A percentile compares a stretch with the other conserved stretches of the same genome.
Evolutionary conservation across 1,284 basidiomycete genomes (phyloP).

Genomic region (Rhodotorula sp.): DNA sequence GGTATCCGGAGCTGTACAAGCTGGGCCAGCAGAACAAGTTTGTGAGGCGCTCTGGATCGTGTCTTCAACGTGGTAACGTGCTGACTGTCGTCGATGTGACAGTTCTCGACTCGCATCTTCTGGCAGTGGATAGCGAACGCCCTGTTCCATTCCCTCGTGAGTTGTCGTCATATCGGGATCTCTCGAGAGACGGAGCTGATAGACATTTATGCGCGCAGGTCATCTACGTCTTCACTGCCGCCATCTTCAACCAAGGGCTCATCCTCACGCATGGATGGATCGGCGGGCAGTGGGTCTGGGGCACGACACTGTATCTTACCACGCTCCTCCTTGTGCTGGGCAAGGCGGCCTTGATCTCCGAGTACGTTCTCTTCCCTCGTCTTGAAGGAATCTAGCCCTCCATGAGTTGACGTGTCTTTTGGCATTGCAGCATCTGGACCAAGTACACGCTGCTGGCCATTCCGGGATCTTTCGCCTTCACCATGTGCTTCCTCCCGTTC

Average conservation of each 20-base stretch:
- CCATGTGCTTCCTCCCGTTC: slow-evolving; percentile 87
- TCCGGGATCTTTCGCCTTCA: slow-evolving; percentile 93
- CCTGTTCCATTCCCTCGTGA: slow-evolving; percentile 84
- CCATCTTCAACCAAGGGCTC: slow-evolving; percentile 88
- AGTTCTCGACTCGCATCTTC: slow-evolving; percentile 82
- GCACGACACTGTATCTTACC: slow-evolving; percentile 87
- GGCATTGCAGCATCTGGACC: slow-evolving; percentile 79
- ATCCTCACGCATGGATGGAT: slow-evolving; percentile 77
- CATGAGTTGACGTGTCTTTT: no score
- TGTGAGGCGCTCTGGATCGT: slow-evolving; percentile 39
- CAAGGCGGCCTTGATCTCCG: slow-evolving; percentile 95
- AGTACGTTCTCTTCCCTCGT: slow-evolving; percentile 60
- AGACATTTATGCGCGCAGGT: slow-evolving; percentile 58
- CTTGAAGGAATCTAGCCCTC: background rate
- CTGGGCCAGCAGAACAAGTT: slow-evolving; percentile 89
- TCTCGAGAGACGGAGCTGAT: background rate
- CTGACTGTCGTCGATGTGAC: background rate
- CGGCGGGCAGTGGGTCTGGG: slow-evolving; percentile 92
- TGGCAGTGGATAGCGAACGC: slow-evolving; percentile 97
- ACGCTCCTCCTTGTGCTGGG: slow-evolving; percentile 93
- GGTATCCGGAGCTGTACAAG: slow-evolving; percentile 94
- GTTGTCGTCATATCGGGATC: slow-evolving; percentile 47
- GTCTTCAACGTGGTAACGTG: no score
- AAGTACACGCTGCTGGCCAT: slow-evolving; percentile 91
- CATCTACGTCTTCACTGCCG: slow-evolving; percentile 81